phyloP scores from a whole-genome alignment of 768 basidiomycete genomes.

The Lactarius quietus region DNA sequence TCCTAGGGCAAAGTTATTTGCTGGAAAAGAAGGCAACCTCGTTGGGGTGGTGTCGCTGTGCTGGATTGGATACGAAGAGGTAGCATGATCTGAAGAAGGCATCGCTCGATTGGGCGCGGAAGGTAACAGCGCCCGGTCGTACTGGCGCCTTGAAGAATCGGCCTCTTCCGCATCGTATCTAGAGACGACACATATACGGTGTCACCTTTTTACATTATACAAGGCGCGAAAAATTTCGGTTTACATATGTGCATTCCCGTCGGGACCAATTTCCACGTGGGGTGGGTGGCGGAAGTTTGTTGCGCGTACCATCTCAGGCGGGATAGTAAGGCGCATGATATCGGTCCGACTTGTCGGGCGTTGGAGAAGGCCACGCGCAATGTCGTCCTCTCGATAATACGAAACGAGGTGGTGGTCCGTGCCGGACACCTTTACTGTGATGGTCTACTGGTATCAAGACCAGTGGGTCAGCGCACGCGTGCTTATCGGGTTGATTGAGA shows the following conservation, averaged over 20 bases:
- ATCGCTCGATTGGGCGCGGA: conserved; percentile 10
- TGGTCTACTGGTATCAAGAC: conserved; percentile 51
- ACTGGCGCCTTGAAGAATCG: conserved; percentile 25
- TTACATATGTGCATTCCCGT: conserved; percentile 66
- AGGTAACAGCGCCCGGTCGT: conserved; percentile 16
- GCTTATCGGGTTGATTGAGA: conserved; percentile 2
- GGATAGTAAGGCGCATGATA: conserved; percentile 69
- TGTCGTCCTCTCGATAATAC: conserved; percentile 80
- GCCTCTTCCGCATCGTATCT: conserved; percentile 28
- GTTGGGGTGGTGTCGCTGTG: neutral
- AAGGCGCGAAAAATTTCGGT: conserved; percentile 26
- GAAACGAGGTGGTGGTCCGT: conserved; percentile 81
- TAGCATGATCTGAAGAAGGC: conserved; percentile 13
- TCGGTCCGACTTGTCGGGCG: conserved; percentile 67
- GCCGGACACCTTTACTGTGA: conserved; percentile 75
- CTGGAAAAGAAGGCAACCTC: conserved; percentile 1
- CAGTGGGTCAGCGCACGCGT: conserved; percentile 6
- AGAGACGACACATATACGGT: conserved; percentile 13
- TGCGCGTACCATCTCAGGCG: conserved; percentile 70
- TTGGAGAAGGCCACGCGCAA: conserved; percentile 63
- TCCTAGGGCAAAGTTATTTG: neutral
- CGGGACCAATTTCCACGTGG: conserved; percentile 67
- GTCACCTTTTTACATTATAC: neutral
- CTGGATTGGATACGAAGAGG: conserved; percentile 17
- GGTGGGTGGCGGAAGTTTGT: conserved; percentile 85